Evolutionary conservation across 139 green algal species (phyloP).

Genomic region (Asterochloris erici): DNA sequence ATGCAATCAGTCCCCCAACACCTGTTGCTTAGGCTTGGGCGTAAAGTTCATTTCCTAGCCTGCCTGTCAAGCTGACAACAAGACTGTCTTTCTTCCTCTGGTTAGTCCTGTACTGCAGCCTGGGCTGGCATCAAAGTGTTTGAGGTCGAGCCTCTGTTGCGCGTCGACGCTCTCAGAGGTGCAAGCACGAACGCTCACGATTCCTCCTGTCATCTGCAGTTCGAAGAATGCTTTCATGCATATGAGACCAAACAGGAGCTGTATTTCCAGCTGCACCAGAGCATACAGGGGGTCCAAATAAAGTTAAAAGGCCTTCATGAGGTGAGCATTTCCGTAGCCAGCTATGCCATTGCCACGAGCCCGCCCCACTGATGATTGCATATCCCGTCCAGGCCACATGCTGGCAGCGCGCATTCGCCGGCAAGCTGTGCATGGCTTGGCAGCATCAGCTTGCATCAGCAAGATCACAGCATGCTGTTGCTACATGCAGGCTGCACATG

Average conservation of each 20-base stretch:
- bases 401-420: background rate
- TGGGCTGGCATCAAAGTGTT: background rate
- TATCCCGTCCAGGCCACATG: background rate
- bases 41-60: background rate
- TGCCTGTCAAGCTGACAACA: background rate
- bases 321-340: background rate
- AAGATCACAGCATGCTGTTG: background rate
- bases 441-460: background rate
- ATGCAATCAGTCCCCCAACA: background rate
- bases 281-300: background rate
- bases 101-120: background rate
- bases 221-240: background rate
- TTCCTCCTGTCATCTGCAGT: background rate
- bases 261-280: conserved; percentile 11
- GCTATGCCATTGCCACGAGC: background rate
- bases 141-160: background rate
- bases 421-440: background rate
- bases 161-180: background rate
- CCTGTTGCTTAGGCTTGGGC: background rate
- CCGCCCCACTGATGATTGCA: background rate
- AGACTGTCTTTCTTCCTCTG: background rate
- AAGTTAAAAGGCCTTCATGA: conserved; percentile 3
- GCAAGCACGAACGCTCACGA: background rate
- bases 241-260: background rate
- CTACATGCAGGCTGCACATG: background rate